Conservation (phyloP, 768 basidiomycete species). For the Boletus pseudopeckii region DNA sequence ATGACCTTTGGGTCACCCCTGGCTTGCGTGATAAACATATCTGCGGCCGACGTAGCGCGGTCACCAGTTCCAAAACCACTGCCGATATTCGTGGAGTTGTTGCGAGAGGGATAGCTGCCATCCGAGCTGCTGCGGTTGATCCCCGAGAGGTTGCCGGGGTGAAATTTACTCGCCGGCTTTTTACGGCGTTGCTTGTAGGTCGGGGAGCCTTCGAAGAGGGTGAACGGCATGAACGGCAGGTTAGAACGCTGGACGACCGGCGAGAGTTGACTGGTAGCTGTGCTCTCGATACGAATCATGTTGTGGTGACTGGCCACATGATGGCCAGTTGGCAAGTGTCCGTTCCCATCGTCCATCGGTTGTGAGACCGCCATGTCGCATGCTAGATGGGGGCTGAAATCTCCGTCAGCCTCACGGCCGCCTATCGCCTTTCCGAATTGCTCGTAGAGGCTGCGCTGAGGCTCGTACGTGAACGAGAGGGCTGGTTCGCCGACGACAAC, state of each 20-base stretch:
- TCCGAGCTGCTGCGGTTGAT: constrained; percentile 25
- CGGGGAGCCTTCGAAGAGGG: constrained; percentile 81
- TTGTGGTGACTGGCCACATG: constrained; percentile 7
- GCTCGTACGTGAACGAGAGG: constrained; percentile 83
- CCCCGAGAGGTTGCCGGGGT: constrained; percentile 26
- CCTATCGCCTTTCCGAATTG: constrained; percentile 63
- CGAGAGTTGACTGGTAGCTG: constrained; percentile 12
- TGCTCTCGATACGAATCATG: constrained; percentile 27
- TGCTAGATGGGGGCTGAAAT: constrained; percentile 32
- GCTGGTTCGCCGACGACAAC: constrained; percentile 76
- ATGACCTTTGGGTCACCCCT: constrained; percentile 45
- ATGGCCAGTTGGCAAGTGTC: constrained; percentile 15
- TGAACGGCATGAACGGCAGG: constrained; percentile 57
- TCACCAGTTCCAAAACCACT: constrained; percentile 31
- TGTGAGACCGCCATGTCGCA: constrained; percentile 22
- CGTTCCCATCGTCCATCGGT: constrained; percentile 11
- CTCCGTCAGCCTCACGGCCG: constrained; percentile 34
- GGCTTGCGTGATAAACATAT: constrained; percentile 64
- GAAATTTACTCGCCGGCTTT: constrained; percentile 49
- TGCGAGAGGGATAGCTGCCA: constrained; percentile 19
- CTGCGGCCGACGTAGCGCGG: constrained; percentile 50
- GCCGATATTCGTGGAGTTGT: constrained; percentile 12
- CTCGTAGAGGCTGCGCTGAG: constrained; percentile 81
- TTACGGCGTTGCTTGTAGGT: constrained; percentile 88
- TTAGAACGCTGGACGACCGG: constrained; percentile 19